Evolutionary conservation across 2,329 filamentous ascomycete species (phyloP).

Genomic region (Hymenoscyphus salicellus): DNA sequence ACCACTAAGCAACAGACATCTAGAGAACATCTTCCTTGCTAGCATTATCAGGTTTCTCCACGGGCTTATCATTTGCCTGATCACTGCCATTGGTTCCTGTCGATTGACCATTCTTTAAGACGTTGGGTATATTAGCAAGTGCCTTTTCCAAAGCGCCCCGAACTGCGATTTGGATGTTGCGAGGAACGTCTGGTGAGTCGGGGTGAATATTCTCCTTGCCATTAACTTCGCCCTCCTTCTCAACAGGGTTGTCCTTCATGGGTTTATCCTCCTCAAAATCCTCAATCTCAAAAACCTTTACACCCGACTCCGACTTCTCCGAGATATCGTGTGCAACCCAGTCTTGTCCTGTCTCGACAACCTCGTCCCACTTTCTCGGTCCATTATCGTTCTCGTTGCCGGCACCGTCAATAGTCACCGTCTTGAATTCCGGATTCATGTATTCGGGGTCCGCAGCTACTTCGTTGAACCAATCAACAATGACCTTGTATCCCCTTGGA

Average conservation of each 20-base stretch:
- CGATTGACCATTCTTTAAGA: neutral
- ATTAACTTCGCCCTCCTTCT: neutral
- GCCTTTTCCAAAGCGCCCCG: neutral
- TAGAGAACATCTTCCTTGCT: neutral
- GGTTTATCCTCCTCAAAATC: neutral
- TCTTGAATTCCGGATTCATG: constrained; percentile 36
- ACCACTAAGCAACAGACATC: neutral
- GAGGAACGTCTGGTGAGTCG: neutral
- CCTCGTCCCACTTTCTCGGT: neutral
- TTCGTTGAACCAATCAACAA: constrained; percentile 61
- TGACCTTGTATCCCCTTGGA: constrained; percentile 48
- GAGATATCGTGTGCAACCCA: neutral
- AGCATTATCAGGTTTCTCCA: neutral
- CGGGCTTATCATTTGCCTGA: neutral
- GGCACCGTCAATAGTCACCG: constrained; percentile 14
- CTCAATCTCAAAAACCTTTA: neutral
- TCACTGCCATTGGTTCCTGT: neutral
- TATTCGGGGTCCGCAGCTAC: constrained; percentile 47
- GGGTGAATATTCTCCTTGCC: neutral
- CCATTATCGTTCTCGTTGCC: constrained; percentile 17
- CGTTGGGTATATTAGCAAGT: neutral
- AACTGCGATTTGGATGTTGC: neutral
- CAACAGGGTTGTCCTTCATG: too few species aligned
- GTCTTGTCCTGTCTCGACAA: neutral
- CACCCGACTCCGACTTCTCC: neutral